Evolutionary conservation across 2,329 filamentous ascomycete genomes (phyloP).

Genomic region (Penicillium palitans): DNA sequence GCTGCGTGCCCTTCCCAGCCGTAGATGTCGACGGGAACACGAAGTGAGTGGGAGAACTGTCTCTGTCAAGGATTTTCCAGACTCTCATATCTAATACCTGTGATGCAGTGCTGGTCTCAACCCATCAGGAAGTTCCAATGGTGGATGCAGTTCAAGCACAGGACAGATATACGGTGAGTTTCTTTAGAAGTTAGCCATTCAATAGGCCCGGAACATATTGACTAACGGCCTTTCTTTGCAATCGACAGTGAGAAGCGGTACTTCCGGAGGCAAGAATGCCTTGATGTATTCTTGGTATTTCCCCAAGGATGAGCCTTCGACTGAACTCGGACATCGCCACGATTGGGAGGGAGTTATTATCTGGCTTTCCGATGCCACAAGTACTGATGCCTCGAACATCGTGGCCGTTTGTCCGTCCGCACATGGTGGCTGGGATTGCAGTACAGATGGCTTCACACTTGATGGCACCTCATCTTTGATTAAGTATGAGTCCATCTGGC

Average conservation of each 20-base stretch:
- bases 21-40: constrained; percentile 61
- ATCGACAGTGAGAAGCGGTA: constrained; percentile 39
- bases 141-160: constrained; percentile 46
- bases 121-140: constrained; percentile 40
- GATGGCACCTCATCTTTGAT: constrained; percentile 49
- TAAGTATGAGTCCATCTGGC: constrained; percentile 52
- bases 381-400: constrained; percentile 42
- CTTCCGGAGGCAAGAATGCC: constrained; percentile 46
- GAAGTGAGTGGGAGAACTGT: constrained; percentile 43
- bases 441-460: constrained; percentile 43
- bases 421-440: constrained; percentile 52
- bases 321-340: constrained; percentile 53
- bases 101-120: constrained; percentile 46
- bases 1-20: constrained; percentile 64
- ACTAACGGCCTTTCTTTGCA: neutral
- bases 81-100: neutral
- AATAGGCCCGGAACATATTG: too few species aligned
- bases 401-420: constrained; percentile 55
- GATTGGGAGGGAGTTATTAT: constrained; percentile 59
- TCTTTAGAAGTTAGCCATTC: neutral
- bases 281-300: constrained; percentile 58
- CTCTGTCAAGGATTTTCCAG: neutral
- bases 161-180: constrained; percentile 51
- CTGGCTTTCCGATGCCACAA: constrained; percentile 47
- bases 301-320: constrained; percentile 50